A percentile compares a stretch with the other conserved stretches of the same genome.
These are phyloP conservation scores for Thalassiosira livingstoniorum DNA, from an alignment of 352 stramenopile genomes.

Conservation along the genomic window DNA sequence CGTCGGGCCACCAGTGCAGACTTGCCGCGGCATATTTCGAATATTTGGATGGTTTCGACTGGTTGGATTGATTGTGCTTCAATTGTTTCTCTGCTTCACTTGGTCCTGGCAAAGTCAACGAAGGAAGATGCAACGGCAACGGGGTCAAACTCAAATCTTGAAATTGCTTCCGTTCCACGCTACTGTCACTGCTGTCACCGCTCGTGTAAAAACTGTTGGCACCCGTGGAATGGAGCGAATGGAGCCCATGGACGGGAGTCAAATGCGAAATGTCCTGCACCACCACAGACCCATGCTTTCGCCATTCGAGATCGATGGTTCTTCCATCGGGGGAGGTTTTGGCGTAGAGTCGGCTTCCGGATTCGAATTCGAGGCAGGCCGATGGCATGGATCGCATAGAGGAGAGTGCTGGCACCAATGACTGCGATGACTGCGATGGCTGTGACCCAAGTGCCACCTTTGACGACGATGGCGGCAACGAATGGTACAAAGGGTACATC, in stretches of 20 bases:
- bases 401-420: neutral
- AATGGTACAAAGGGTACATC: neutral
- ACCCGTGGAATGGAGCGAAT: no score
- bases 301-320: slow-evolving; percentile 59
- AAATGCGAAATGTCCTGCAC: slow-evolving; percentile 54
- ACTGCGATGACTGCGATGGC: no score
- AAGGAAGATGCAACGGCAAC: slow-evolving; percentile 69
- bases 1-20: slow-evolving; percentile 80
- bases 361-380: slow-evolving; percentile 57
- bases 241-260: no score
- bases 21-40: slow-evolving; percentile 45
- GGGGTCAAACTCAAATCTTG: slow-evolving; percentile 74
- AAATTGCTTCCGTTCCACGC: slow-evolving; percentile 35
- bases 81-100: no score
- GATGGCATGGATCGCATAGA: slow-evolving; percentile 9
- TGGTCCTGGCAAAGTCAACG: slow-evolving; percentile 65
- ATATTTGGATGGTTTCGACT: neutral
- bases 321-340: slow-evolving; percentile 35
- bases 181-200: neutral
- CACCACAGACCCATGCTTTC: slow-evolving; percentile 54
- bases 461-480: no score
- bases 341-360: slow-evolving; percentile 51
- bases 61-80: slow-evolving; percentile 28
- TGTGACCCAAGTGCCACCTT: no score
- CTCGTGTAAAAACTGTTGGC: no score